Conservation (phyloP, 2,329 filamentous ascomycete species). For the Cladosporium sphaerospermum region DNA sequence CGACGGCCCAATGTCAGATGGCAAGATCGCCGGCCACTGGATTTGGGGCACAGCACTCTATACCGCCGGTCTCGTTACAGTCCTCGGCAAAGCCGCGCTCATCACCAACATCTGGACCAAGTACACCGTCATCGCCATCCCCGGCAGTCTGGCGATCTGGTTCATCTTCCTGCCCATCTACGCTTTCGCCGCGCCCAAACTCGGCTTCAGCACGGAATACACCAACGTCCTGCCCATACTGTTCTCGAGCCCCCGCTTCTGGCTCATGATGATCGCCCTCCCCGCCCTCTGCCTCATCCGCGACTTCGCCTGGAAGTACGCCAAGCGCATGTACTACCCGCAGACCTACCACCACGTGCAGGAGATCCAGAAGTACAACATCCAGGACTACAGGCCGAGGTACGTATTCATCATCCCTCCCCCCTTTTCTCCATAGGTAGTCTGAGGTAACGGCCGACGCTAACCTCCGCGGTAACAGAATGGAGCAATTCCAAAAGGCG, state of each 20-base stretch:
- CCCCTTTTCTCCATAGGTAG: not conserved
- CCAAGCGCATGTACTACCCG: constrained; percentile 93
- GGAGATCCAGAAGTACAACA: constrained; percentile 99
- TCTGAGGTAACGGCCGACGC: not conserved
- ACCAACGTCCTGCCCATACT: constrained; percentile 74
- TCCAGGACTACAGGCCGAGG: constrained; percentile 96
- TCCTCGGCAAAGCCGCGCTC: constrained; percentile 87
- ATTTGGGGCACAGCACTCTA: constrained; percentile 96
- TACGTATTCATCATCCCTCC: constrained; percentile 39
- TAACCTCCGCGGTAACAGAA: constrained; percentile 50
- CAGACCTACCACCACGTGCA: constrained; percentile 97
- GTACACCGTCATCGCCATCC: constrained; percentile 91
- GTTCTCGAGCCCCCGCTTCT: constrained; percentile 79
- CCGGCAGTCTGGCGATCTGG: constrained; percentile 88
- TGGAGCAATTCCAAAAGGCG: constrained; percentile 99
- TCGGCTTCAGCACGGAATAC: constrained; percentile 77
- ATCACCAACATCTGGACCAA: constrained; percentile 99
- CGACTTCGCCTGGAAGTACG: constrained; percentile 96
- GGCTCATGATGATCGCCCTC: constrained; percentile 78
- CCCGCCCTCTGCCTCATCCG: constrained; percentile 75
- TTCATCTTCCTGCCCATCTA: constrained; percentile 84
- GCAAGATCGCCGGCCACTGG: constrained; percentile 86
- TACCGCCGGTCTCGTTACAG: constrained; percentile 85
- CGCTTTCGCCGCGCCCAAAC: constrained; percentile 74
- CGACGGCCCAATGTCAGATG: constrained; percentile 73